Evolutionary conservation across 768 basidiomycete genomes (phyloP).

Genomic region (Rhodotorula kratochvilovae): DNA sequence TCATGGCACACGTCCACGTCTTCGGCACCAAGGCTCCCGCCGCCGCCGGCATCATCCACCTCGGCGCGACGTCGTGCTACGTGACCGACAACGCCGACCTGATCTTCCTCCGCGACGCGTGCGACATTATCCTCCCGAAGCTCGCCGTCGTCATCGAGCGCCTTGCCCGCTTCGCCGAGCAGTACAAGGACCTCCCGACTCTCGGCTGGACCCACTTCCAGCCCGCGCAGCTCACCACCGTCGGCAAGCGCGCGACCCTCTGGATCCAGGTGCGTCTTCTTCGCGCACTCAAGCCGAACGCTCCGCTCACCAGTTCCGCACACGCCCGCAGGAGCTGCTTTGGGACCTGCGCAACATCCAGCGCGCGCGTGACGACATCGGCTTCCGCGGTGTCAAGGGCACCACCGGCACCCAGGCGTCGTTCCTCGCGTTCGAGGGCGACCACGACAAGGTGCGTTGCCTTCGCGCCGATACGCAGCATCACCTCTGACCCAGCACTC

Average conservation of each 20-base stretch:
- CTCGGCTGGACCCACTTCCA: constrained; percentile 99
- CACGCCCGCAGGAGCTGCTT: constrained; percentile 65
- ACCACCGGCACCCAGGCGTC: constrained; percentile 97
- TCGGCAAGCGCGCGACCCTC: constrained; percentile 90
- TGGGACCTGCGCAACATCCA: constrained; percentile 94
- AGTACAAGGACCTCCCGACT: constrained; percentile 83
- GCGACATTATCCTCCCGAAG: constrained; percentile 76
- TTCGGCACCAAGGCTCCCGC: constrained; percentile 52
- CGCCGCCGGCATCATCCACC: constrained; percentile 49
- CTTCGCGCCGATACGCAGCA: too few relatives aligned
- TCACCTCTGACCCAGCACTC: background rate
- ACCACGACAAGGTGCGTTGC: constrained; percentile 72
- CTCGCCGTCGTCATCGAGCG: constrained; percentile 87
- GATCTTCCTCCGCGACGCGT: constrained; percentile 86
- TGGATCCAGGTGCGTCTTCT: constrained; percentile 74
- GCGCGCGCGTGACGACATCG: constrained; percentile 82
- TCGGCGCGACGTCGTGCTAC: constrained; percentile 97
- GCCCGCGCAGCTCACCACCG: constrained; percentile 95
- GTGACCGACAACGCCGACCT: constrained; percentile 99
- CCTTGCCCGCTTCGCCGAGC: constrained; percentile 72
- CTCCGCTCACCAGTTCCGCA: background rate
- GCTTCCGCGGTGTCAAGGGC: constrained; percentile 98
- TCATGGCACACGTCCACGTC: constrained; percentile 99
- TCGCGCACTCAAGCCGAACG: too few relatives aligned
- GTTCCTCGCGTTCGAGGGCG: constrained; percentile 89